Percentiles rank a stretch among this genome's conserved stretches.
These are phyloP conservation scores for Epichloe hybrida DNA, from an alignment of 2,329 filamentous ascomycete genomes.

Conservation along the genomic window DNA sequence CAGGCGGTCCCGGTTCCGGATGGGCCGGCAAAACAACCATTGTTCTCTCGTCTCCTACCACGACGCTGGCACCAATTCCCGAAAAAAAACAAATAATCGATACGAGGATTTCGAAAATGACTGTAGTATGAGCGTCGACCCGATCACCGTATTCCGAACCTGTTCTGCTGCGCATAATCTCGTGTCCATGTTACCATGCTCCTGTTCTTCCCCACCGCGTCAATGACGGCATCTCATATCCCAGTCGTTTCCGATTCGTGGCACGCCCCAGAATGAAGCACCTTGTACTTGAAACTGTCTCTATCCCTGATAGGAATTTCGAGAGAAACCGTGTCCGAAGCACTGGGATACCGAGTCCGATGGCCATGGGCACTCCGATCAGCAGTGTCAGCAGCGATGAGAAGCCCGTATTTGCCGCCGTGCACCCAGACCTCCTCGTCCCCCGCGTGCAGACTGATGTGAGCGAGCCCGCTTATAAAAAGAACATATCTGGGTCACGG, in stretches of 20 bases:
- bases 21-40: not conserved
- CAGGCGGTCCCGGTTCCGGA: not conserved
- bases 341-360: constrained; percentile 24
- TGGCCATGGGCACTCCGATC: constrained; percentile 27
- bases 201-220: not conserved
- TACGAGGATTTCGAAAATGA: not conserved
- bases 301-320: constrained; percentile 8
- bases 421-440: constrained; percentile 21
- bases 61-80: not conserved
- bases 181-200: not conserved
- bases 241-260: constrained; percentile 1
- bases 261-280: constrained; percentile 5
- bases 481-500: constrained; percentile 16
- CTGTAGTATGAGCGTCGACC: too few species aligned
- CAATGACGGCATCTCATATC: not conserved
- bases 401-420: constrained; percentile 26
- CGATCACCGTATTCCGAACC: not conserved
- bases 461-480: constrained; percentile 26
- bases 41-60: not conserved
- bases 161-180: too few species aligned
- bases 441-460: constrained; percentile 26
- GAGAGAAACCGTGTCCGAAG: constrained; percentile 22
- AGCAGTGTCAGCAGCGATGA: constrained; percentile 28
- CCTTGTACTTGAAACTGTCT: constrained; percentile 3
- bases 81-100: not conserved